Base-by-base conservation (phyloP, 2,329 filamentous ascomycete genomes). In the Pseudogymnoascus sp. region DNA sequence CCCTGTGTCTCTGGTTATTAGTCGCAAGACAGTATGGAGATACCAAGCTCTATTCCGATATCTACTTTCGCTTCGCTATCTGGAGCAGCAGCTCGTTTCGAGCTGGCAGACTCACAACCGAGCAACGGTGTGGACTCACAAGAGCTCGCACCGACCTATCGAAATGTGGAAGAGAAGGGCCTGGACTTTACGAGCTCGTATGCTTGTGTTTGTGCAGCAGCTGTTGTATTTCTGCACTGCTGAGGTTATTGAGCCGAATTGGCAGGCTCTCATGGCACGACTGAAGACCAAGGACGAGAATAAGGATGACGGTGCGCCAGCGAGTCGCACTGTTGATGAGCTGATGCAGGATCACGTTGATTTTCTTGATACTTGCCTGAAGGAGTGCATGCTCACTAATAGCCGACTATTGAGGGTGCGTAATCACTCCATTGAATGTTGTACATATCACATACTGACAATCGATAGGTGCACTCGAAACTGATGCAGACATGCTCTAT, bases 301-400 rank as follows among this genome's bases (percentile, higher is more conserved):
- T 65, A 71, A 75, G 63, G 73, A 74, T 33, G 73, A 73, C 2
- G 62, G 65, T 23, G 67, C 67, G 16, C 70, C 74, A 0, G 72
- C 76, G 5, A 79, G 78, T 41, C 77, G 92, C 38, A 99, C 95
- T 0, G 95, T 99, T 1, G 95, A 99, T 71, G 92, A 97, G 77
- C 78, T 99, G 72, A 99, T 99, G 95, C 91, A 97, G 77, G 93
- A 97, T 72, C 95, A 99, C 76, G 93, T 99, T 64, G 95, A 97
- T 76, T 99, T 99, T 74, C 79, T 99, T 58, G 95, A 97, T 70
- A 97, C 95, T 3, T 99, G 95, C 74, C 80, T 99, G 70, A 99
- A 97, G 77, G 95, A 97, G 77, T 97, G 95, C 79, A 97, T 97
- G 92, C 82, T 99, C 67, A 99, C 95, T 18, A 97, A 99, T 75